Evolutionary conservation across 116 monocot genomes (phyloP), one percentile per base, ranked within the genome.

Genomic region (Posidonia oceanica): DNA sequence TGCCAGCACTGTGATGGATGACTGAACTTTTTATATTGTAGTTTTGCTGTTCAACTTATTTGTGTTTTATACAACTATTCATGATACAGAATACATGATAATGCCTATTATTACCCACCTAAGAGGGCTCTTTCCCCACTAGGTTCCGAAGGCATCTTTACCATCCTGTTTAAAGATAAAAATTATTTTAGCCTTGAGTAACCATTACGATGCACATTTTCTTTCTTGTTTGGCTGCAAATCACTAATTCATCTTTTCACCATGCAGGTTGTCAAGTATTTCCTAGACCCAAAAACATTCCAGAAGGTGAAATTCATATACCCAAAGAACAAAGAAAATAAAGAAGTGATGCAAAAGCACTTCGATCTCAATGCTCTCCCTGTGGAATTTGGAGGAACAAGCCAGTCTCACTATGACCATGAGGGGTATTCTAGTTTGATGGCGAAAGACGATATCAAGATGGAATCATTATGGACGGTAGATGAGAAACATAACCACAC

Each of bases 291-390:
- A 2, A 78, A 77, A 61, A 87, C 87, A 12, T 87, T 76, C 44
- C 64, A 97, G 53, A 97, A 97, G 75, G 83, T 89, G 70, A 87
- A 85, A 63, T 97, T 97, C 58, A 73, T 97, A 4, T 92, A 89
- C 77, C 69, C 87, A 0, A 89, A 92, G 73, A 80, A 82, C 2
- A 83, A 83, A 73, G 92, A 89, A 37, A 97, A 85, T 69, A 70
- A 87, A 68, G 89, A 86, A 22, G 41, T 83, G 22, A 69, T 92
- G 80, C 65, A 57, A 18, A 85, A 80, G 63, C 36, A 71, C 76
- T 91, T 91, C 20, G 84, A 87, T 61, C 61, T 63, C 3, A 83
- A 89, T 2, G 51, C 55, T 1, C 88, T 97, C 18, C 92, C 89
- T 1, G 41, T 66, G 39, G 91, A 96, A 61, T 91, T 96, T 39